Evolutionary conservation across 2,329 filamentous ascomycete genomes (phyloP), one percentile per base, ranked within the genome.

Genomic region (Aulographum hederae): DNA sequence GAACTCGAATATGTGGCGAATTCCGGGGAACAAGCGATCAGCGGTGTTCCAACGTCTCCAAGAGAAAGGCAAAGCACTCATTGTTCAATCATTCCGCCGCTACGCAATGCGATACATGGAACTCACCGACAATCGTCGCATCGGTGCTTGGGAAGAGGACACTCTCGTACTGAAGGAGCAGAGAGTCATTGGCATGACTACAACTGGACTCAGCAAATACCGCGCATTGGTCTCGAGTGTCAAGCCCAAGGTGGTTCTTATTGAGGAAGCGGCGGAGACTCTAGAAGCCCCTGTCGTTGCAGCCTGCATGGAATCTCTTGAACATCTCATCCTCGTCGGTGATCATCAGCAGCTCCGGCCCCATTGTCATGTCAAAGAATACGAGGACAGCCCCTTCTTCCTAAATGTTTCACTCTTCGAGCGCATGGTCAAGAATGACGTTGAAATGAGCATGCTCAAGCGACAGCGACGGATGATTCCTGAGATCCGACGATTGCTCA

Each of bases 241-340:
- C 4, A 59, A 66, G 18, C 78, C 81, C 1, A 68, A 61, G 16
- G 60, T 80, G 3, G 61, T 86, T 11, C 54, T 91, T 23, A 73
- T 91, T 30, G 78, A 89, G 56, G 77, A 89, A 53, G 77, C 78
- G 0, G 81, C 79, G 0, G 79, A 91, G 46, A 78, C 75, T 0
- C 63, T 73, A 4, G 76, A 80, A 45, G 68, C 69, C 5, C 69
- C 67, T 1, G 57, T 77, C 28, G 57, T 65, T 6, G 67, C 61
- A 4, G 65, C 67, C 10, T 74, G 72, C 45, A 47, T 78, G 20
- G 62, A 72, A 15, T 66, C 65, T 3, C 43, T 78, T 2, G 56
- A 78, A 40, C 73, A 78, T 36, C 53, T 78, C 19, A 68, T 78
- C 32, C 57, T 78, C 2, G 69, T 91, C 0, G 81, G 82, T 1